phyloP scores from a whole-genome alignment of 2,329 filamentous ascomycete species.

The Curvularia sp. region DNA sequence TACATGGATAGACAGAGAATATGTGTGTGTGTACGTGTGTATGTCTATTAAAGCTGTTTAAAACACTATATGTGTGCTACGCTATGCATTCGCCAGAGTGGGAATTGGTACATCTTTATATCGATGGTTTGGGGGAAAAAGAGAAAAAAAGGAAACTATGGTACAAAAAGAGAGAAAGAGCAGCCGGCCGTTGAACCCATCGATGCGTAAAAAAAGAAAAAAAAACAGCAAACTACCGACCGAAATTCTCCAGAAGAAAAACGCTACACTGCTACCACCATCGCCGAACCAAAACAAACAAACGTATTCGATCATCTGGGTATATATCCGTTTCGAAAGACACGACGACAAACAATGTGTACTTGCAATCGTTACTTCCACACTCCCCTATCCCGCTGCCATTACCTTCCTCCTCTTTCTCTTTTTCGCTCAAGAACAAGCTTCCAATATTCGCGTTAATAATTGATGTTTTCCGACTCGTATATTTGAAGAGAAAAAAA shows the following conservation, averaged over 20 bases:
- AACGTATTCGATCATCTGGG: slow-evolving; percentile 9
- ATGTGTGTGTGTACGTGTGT: no score
- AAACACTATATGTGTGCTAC: not conserved
- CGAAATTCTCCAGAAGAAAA: not conserved
- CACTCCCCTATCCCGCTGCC: slow-evolving; percentile 11
- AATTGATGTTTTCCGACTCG: not conserved
- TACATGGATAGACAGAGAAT: no score
- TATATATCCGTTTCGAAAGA: slow-evolving; percentile 18
- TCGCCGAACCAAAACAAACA: not conserved
- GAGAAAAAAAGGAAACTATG: slow-evolving; percentile 1
- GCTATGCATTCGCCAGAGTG: not conserved
- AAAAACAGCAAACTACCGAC: slow-evolving; percentile 3
- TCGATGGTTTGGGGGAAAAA: not conserved
- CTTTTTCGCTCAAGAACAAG: not conserved
- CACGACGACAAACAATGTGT: slow-evolving; percentile 15
- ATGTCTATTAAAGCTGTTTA: no score
- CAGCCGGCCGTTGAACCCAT: slow-evolving; percentile 2
- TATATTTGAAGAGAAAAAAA: not conserved
- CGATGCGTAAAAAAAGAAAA: not conserved
- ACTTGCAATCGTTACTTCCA: slow-evolving; percentile 14
- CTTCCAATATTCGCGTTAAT: not conserved
- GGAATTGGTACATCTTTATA: not conserved
- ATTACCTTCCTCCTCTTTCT: slow-evolving; percentile 9
- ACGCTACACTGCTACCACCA: not conserved
- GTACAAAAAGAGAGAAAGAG: slow-evolving; percentile 7